Evolutionary conservation across 768 basidiomycete genomes (phyloP).

Genomic region (Wakefieldia striispora): DNA sequence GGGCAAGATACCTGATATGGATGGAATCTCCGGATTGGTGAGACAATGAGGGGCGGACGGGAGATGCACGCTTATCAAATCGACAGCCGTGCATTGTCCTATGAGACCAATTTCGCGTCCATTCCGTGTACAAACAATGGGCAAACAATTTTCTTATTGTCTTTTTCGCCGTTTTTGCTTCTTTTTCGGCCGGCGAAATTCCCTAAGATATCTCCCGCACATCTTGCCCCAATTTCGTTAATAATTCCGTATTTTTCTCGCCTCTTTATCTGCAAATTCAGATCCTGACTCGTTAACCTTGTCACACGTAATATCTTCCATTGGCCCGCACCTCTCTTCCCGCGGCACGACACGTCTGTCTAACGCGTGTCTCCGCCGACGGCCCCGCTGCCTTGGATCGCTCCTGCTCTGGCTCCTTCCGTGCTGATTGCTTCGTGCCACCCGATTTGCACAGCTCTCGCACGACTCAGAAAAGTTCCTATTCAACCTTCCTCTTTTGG

Average conservation of each 20-base stretch:
- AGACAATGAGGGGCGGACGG: slow-evolving; percentile 34
- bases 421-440: background rate
- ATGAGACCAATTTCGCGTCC: slow-evolving; percentile 37
- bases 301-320: slow-evolving; percentile 31
- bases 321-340: slow-evolving; percentile 24
- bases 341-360: slow-evolving; percentile 25
- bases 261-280: slow-evolving; percentile 32
- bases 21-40: slow-evolving; percentile 24
- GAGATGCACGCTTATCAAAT: slow-evolving; percentile 32
- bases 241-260: slow-evolving; percentile 33
- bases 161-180: slow-evolving; percentile 32
- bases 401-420: slow-evolving; percentile 17
- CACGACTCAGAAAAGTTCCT: background rate
- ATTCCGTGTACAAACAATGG: slow-evolving; percentile 40
- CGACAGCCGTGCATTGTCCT: slow-evolving; percentile 26
- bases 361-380: slow-evolving; percentile 30
- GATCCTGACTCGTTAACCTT: slow-evolving; percentile 32
- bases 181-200: slow-evolving; percentile 35
- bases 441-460: slow-evolving; percentile 7
- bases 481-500: slow-evolving; percentile 31
- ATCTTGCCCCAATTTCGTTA: slow-evolving; percentile 25
- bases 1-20: slow-evolving; percentile 21
- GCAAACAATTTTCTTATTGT: slow-evolving; percentile 50
- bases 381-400: slow-evolving; percentile 22
- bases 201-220: slow-evolving; percentile 28